Evolutionary conservation across 2,329 filamentous ascomycete genomes (phyloP).

Genomic region (Fusarium equiseti): DNA sequence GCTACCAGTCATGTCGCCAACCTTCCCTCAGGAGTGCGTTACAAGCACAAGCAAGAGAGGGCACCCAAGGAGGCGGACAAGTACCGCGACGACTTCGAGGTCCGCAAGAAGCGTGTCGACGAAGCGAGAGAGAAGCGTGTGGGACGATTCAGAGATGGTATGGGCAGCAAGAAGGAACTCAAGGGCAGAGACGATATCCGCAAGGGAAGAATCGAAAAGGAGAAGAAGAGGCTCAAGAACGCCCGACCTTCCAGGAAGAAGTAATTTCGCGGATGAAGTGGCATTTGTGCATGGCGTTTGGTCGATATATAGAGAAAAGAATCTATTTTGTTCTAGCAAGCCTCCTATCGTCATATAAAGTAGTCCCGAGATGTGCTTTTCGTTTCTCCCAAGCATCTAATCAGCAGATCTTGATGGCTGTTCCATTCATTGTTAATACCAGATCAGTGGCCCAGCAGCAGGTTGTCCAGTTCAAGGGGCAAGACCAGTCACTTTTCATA

Average conservation of each 20-base stretch:
- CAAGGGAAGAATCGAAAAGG: constrained; percentile 81
- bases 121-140: constrained; percentile 88
- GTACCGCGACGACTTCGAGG: constrained; percentile 89
- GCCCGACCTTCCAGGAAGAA: constrained; percentile 78
- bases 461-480: not conserved
- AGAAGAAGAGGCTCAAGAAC: constrained; percentile 87
- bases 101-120: constrained; percentile 88
- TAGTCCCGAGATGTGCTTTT: not conserved
- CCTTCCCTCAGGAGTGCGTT: constrained; percentile 62
- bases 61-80: constrained; percentile 95
- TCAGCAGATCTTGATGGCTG: not conserved
- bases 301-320: constrained; percentile 34
- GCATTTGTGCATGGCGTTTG: constrained; percentile 33
- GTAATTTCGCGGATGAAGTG: constrained; percentile 26
- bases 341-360: not conserved
- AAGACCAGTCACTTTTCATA: not conserved
- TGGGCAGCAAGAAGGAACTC: constrained; percentile 81
- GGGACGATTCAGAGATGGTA: constrained; percentile 78
- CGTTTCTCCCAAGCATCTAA: not conserved
- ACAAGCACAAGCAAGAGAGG: constrained; percentile 87
- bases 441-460: not conserved
- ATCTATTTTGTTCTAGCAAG: not conserved
- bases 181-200: constrained; percentile 86
- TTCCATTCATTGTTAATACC: not conserved
- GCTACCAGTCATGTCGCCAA: constrained; percentile 34